These are phyloP conservation scores for Cutaneotrichosporon cutaneum DNA, from an alignment of 1,284 basidiomycete species.

Conservation along the genomic window DNA sequence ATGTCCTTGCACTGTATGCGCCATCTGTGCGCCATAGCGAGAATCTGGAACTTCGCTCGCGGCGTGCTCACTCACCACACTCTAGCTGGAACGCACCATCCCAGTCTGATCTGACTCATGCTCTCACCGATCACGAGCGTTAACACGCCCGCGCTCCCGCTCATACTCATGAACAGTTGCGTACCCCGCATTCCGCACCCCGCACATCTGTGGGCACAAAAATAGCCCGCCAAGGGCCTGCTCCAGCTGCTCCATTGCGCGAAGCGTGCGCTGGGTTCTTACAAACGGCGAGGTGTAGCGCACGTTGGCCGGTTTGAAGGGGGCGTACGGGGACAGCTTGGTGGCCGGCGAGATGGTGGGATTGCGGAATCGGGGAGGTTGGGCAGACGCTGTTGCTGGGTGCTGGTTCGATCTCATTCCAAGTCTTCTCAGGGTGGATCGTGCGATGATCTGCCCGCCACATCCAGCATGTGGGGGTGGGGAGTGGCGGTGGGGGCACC, in stretches of 20 bases:
- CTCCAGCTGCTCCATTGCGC: background rate
- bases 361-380: background rate
- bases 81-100: background rate
- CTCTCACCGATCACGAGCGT: background rate
- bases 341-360: background rate
- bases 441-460: background rate
- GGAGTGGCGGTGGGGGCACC: too few species aligned
- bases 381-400: background rate
- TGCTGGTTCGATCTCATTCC: background rate
- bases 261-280: background rate
- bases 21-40: background rate
- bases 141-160: too few species aligned
- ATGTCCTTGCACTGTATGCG: background rate
- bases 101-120: background rate
- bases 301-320: background rate
- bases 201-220: background rate
- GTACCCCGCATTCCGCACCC: background rate
- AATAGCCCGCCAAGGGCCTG: background rate
- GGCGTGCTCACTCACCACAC: conserved; percentile 5
- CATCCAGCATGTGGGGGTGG: background rate
- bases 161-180: background rate
- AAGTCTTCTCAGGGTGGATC: background rate
- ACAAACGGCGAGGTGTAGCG: background rate
- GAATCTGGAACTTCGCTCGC: background rate
- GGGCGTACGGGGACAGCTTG: background rate